Evolutionary conservation across 106 monocot genomes (phyloP).

Genomic region (Platanthera guangdongensis): DNA sequence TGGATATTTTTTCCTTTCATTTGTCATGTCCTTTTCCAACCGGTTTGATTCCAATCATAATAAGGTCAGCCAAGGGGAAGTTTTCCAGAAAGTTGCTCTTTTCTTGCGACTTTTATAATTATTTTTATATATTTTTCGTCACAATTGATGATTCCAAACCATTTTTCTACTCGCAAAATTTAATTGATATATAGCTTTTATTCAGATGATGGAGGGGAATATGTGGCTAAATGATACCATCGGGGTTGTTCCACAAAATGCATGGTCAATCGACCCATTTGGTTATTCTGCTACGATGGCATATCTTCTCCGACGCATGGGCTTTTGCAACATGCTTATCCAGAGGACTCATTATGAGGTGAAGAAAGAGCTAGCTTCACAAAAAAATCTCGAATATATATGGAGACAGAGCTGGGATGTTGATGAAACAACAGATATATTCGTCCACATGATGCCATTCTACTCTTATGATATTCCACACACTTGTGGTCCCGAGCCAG

Average conservation of each 20-base stretch:
- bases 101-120: neutral
- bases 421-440: conserved; percentile 88
- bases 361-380: conserved; percentile 82
- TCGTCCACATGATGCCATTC: conserved; percentile 99
- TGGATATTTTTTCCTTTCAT: too few species aligned
- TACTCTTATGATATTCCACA: conserved; percentile 99
- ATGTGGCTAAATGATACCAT: conserved; percentile 90
- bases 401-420: conserved; percentile 97
- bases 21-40: too few species aligned
- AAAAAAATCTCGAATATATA: conserved; percentile 75
- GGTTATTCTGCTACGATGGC: conserved; percentile 97
- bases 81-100: too few species aligned
- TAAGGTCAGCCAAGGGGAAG: too few species aligned
- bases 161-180: neutral
- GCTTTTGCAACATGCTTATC: conserved; percentile 94
- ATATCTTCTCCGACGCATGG: conserved; percentile 86
- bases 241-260: conserved; percentile 82
- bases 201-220: conserved; percentile 92
- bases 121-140: neutral
- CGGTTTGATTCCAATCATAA: too few species aligned
- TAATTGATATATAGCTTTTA: conserved; percentile 6
- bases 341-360: conserved; percentile 97
- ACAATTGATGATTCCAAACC: neutral
- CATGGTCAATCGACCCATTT: conserved; percentile 98
- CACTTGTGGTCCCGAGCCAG: conserved; percentile 96